Base-by-base conservation (phyloP, 1,139 yeast genomes). In the Diutina siamensis region DNA sequence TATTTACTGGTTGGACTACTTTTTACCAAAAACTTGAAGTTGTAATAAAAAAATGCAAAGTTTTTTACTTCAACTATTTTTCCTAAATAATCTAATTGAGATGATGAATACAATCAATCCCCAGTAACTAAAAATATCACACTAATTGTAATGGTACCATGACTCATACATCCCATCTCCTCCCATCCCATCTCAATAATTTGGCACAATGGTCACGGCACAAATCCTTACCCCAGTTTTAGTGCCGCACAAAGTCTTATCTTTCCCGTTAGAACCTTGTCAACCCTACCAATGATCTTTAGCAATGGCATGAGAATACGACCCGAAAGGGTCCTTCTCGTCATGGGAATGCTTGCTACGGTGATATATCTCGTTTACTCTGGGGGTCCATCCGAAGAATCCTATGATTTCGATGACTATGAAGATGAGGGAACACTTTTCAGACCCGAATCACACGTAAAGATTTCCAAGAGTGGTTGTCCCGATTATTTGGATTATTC, bases 401-500 rank as follows among this genome's bases (percentile, higher is more conserved):
- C 5, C 13, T 7, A 31, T n/a, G 34, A 31, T 4, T 31, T 9
- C 20, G 22, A n/a, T 17, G 42, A n/a, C 31, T 5, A 25, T 25
- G 28, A 25, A 25, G 10, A 25, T 25, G 28, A 5, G 9, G 28
- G 10, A 7, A 5, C 28, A 25, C n/a, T 22, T 13, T 13, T 20
- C 31, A 12, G 9, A 31, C 15, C 31, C 7, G 28, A 15, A 10
- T 13, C 25, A 25, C 8, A n/a, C 12, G 20, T 17, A 20, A 3
- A 25, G 10, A 4, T 13, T 12, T 27, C 27, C 36, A 19, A 35
- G 1, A 49, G 48, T 13, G 55, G 59, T 42, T 71, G 76, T 53
- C 70, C 70, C 13, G 66, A 71, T 51, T 71, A 71, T 49, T 65
- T 65, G 10, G 64, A 63, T 1, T 70, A 71, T 53, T 65, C 73